phyloP scores from a whole-genome alignment of 1,284 basidiomycete genomes.

The Rhodotorula sp. region DNA sequence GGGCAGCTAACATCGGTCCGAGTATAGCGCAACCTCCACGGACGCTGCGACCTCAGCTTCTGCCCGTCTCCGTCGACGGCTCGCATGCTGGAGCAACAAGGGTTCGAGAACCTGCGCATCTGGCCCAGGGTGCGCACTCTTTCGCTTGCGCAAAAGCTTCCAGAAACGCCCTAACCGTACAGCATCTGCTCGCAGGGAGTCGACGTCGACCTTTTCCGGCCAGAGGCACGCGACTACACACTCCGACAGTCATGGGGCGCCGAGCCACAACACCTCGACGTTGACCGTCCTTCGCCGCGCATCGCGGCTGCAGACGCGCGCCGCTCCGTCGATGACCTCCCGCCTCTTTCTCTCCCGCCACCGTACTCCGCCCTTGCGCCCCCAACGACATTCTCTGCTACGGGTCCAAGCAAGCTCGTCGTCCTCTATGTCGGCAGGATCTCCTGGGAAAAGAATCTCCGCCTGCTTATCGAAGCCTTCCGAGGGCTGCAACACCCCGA shows the following conservation, averaged over 20 bases:
- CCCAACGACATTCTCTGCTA: constrained; percentile 35
- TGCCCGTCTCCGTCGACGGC: constrained; percentile 58
- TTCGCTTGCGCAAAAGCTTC: too few species aligned
- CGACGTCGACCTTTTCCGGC: constrained; percentile 52
- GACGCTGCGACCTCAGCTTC: constrained; percentile 52
- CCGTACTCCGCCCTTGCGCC: constrained; percentile 40
- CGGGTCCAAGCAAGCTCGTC: constrained; percentile 45
- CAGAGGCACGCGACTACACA: constrained; percentile 50
- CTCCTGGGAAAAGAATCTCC: constrained; percentile 61
- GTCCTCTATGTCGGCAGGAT: constrained; percentile 52
- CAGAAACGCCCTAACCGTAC: too few species aligned
- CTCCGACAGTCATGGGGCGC: constrained; percentile 55
- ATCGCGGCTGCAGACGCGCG: constrained; percentile 39
- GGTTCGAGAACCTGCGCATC: constrained; percentile 54
- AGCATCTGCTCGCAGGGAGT: constrained; percentile 46
- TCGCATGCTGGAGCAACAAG: constrained; percentile 54
- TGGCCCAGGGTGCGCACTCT: constrained; percentile 53
- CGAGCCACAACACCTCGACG: constrained; percentile 18
- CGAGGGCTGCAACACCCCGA: constrained; percentile 38
- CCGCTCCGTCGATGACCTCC: constrained; percentile 44
- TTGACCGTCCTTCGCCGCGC: constrained; percentile 16
- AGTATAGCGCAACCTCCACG: constrained; percentile 26
- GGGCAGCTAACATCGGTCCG: constrained; percentile 14
- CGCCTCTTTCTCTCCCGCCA: constrained; percentile 38
- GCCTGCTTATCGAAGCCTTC: constrained; percentile 57